Percentiles rank a stretch among this genome's conserved stretches.
Evolutionary conservation across 108 stramenopile genomes (phyloP).

Genomic region (Nannochloropsis salina): DNA sequence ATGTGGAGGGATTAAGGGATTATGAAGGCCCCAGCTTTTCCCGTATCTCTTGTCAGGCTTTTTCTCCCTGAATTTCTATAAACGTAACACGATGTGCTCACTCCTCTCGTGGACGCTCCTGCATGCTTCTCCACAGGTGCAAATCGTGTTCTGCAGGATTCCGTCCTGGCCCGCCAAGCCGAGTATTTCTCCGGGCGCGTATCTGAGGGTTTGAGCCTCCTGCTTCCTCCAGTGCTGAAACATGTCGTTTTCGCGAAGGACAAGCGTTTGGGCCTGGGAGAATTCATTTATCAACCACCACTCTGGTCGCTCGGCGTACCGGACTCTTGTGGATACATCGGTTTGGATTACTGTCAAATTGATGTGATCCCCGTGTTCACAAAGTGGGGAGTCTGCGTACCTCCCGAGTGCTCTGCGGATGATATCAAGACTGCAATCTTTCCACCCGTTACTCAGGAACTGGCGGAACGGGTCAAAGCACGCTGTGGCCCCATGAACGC

Average conservation of each 20-base stretch:
- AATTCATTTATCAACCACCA: constrained; percentile 2
- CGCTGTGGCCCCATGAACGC: background rate
- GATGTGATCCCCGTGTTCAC: background rate
- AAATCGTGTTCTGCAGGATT: background rate
- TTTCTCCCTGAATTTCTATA: background rate
- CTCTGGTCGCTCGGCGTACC: background rate
- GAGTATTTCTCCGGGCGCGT: constrained; percentile 11
- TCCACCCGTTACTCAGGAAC: background rate
- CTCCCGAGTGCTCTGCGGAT: background rate
- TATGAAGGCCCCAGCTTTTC: background rate
- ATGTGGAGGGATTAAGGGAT: no score
- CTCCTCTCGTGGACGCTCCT: background rate
- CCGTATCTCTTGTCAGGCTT: background rate
- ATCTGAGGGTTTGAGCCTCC: background rate
- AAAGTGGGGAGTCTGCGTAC: background rate
- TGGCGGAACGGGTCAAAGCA: background rate
- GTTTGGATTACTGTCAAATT: background rate
- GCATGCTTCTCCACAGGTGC: background rate
- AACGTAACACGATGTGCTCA: background rate
- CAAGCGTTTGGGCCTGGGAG: background rate
- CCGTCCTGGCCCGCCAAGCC: background rate
- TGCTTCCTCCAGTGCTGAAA: background rate
- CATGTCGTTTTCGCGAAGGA: background rate
- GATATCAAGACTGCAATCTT: background rate
- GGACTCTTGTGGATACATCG: background rate